These are phyloP conservation scores for Silene latifolia DNA, from an alignment of 148 eudicot genomes.

Conservation along the genomic window DNA sequence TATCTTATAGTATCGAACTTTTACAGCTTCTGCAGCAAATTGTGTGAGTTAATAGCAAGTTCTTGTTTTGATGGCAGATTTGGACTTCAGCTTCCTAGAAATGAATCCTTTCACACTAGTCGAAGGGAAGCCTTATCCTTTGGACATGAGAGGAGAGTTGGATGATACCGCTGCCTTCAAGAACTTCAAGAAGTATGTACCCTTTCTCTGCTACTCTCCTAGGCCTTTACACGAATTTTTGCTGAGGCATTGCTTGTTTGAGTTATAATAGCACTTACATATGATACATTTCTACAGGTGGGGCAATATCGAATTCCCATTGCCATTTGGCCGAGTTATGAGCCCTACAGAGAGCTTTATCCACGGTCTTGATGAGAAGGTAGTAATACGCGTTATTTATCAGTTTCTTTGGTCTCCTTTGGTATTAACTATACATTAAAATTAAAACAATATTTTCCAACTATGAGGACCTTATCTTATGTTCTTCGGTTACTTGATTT, in stretches of 20 bases:
- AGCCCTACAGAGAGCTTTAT: slow-evolving; percentile 86
- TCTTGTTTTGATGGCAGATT: slow-evolving; percentile 39
- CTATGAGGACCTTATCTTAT: slow-evolving; percentile 6
- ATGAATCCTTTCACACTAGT: slow-evolving; percentile 97
- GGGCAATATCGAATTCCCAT: slow-evolving; percentile 90
- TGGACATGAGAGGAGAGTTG: slow-evolving; percentile 98
- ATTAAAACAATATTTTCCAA: neutral
- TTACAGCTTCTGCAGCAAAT: neutral
- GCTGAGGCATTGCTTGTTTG: neutral
- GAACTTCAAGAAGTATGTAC: slow-evolving; percentile 44
- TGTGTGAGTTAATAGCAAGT: neutral
- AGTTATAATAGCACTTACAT: neutral
- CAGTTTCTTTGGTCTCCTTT: neutral
- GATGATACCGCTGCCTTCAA: slow-evolving; percentile 90
- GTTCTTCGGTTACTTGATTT: slow-evolving; percentile 10
- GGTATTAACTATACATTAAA: neutral
- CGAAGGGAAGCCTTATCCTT: slow-evolving; percentile 90
- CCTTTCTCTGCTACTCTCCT: slow-evolving; percentile 1
- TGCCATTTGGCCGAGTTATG: slow-evolving; percentile 99
- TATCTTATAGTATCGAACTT: neutral
- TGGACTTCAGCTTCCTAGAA: slow-evolving; percentile 94
- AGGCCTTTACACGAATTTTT: neutral
- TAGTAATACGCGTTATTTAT: slow-evolving; percentile 19
- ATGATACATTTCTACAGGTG: slow-evolving; percentile 43
- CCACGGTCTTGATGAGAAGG: slow-evolving; percentile 96